Base-by-base conservation (phyloP, 2,329 filamentous ascomycete species). In the Alternaria atra region DNA sequence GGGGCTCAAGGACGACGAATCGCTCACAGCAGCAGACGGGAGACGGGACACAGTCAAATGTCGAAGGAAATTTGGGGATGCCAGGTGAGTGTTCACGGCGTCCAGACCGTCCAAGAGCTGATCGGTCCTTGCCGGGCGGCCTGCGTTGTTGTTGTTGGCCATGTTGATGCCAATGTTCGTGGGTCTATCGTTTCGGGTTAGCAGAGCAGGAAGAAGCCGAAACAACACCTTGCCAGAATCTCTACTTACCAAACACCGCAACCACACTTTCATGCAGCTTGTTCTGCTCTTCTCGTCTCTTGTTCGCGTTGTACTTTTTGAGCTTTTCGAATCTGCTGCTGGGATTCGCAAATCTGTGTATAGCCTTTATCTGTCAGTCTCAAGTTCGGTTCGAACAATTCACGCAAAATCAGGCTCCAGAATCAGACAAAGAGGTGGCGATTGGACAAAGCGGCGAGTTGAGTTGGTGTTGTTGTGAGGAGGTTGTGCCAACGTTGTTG, bases 1-100 rank as follows among this genome's bases (percentile, higher is more conserved):
- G 73, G 74, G 70, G 71, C 68, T 67, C 67, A 77, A 50, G 68
- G 75, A 76, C 65, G 75, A 77, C 57, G 72, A 70, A 64, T 79
- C 77, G 63, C 74, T 76, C 35, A 77, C 76, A 60, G 77, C 77
- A 61, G 77, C 75, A 46, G 74, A 77, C 52, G 77, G 77, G 65
- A 80, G 64, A 42, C 75, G 72, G 30, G 73, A 76, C 23, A 77
- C 75, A 43, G 77, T 76, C 60, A 79, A 64, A 57, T 68, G 73
- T 27, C 69, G 67, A 40, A 80, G 70, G 57, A 80, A 80, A 17
- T 62, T 63, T 37, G 75, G 77, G 17, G 71, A 73, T n/a, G 67
- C 66, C 32, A 80, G 75, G 5, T 64, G 68, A 47, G 66, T 70
- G 44, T 67, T 76, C 9, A 78, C 75, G 52, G 73, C 73, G 60